Base-by-base conservation (phyloP, 2,329 filamentous ascomycete genomes). In the Fusarium sp. region DNA sequence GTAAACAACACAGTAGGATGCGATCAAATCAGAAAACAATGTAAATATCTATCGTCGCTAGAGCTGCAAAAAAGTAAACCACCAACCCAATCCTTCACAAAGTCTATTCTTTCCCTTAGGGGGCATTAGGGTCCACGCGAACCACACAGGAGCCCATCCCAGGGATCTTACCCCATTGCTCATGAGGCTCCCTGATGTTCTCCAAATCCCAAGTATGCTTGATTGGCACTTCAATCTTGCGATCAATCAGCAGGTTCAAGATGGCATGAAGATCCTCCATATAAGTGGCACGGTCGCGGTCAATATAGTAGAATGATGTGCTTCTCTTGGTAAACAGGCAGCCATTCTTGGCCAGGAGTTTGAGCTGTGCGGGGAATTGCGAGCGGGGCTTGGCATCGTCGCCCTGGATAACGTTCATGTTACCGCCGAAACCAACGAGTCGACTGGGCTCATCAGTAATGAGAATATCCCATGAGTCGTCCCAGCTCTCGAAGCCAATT, bases 401-500 rank as follows among this genome's bases (percentile, higher is more conserved):
- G 7, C 60, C 71, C 50, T 73, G 63, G 4, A 82, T 65, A 34
- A 73, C 56, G 46, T 68, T 65, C 62, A 79, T 73, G 65, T 82
- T 83, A 26, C 75, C 77, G 3, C 80, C 80, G 49, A 76, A 83
- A 2, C 75, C 80, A 2, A 83, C 78, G 5, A 83, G 72, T 36
- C 79, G 74, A n/a, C 82, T 83, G n/a, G 71, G 75, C 7, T 76
- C 66, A 6, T 73, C 44, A 14, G 53, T 57, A 28, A 59, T 70
- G 19, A 86, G 76, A 39, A 85, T 83, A 5, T 76, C 74, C 76
- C 79, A 86, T 13, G 81, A 83, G 69, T 86, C 84, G 59, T 85
- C 83, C 69, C 78, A 86, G 62, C 82, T 84, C 63, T 85, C 82
- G 65, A 82, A 85, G 39, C 84, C 84, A 5, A 86, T 80, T 0